These are phyloP conservation scores for Protomyces lactucae-debilis DNA, from an alignment of 1,139 yeast species.

Conservation along the genomic window DNA sequence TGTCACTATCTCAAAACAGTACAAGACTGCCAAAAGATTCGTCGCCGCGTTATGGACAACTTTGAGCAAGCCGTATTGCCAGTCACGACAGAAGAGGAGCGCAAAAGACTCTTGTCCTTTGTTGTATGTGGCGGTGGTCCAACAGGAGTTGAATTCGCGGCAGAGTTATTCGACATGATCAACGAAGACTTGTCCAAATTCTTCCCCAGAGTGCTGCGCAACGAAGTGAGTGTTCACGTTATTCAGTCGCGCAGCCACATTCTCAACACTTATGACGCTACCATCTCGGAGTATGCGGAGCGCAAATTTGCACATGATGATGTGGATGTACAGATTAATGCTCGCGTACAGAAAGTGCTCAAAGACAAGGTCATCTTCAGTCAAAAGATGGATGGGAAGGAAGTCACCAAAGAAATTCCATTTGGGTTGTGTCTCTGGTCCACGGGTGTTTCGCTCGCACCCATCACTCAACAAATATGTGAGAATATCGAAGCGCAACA, in stretches of 20 bases:
- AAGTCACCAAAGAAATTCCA: conserved; percentile 48
- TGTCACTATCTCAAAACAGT: conserved; percentile 58
- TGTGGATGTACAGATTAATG: conserved; percentile 55
- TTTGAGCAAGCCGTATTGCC: conserved; percentile 31
- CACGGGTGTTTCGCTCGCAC: conserved; percentile 61
- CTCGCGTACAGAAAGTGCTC: conserved; percentile 54
- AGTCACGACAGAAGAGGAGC: conserved; percentile 48
- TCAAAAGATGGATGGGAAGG: conserved; percentile 46
- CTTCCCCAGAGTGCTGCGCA: conserved; percentile 55
- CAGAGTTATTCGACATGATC: conserved; percentile 86
- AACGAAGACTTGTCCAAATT: conserved; percentile 58
- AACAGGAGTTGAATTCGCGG: conserved; percentile 66
- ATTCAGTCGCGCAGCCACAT: conserved; percentile 62
- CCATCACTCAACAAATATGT: conserved; percentile 51
- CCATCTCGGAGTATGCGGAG: conserved; percentile 58
- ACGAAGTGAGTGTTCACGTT: conserved; percentile 57
- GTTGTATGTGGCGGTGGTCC: conserved; percentile 71
- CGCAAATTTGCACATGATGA: conserved; percentile 54
- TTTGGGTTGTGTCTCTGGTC: conserved; percentile 65
- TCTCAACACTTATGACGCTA: conserved; percentile 58
- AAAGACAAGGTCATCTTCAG: conserved; percentile 53
- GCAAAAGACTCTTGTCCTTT: conserved; percentile 54
- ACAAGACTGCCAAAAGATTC: conserved; percentile 54
- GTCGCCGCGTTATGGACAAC: conserved; percentile 49
- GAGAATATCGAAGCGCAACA: conserved; percentile 46